A percentile compares a stretch with the other conserved stretches of the same genome.
phyloP scores from a whole-genome alignment of 257 asterid species.

The Solanum piurae region DNA sequence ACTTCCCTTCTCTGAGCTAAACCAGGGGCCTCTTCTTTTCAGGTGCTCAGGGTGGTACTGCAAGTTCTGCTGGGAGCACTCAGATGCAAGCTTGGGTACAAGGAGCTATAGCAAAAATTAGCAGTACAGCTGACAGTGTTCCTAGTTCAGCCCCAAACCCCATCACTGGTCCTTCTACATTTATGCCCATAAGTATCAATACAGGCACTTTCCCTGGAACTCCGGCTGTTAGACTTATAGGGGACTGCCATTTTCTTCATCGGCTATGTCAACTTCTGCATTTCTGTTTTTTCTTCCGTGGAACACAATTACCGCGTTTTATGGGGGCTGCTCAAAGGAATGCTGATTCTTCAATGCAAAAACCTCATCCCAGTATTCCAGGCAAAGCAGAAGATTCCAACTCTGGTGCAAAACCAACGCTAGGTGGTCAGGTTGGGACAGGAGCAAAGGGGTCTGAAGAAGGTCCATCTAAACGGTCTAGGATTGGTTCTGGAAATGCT shows the following conservation, averaged over 20 bases:
- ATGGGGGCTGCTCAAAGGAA: conserved; percentile 66
- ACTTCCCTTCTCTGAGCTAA: background rate
- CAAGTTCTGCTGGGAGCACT: conserved; percentile 84
- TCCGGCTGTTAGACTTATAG: conserved; percentile 97
- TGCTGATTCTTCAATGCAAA: conserved; percentile 62
- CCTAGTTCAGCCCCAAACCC: conserved; percentile 85
- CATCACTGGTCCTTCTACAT: conserved; percentile 74
- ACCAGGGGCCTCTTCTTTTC: conserved; percentile 5
- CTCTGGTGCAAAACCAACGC: conserved; percentile 51
- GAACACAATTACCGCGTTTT: conserved; percentile 71
- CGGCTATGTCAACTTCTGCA: conserved; percentile 93
- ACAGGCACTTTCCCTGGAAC: conserved; percentile 99
- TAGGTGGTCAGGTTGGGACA: conserved; percentile 46
- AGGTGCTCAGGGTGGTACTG: conserved; percentile 68
- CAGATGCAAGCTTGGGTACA: conserved; percentile 99
- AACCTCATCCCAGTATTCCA: conserved; percentile 49
- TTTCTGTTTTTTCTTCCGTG: conserved; percentile 89
- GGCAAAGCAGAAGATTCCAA: conserved; percentile 69
- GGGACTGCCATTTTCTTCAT: conserved; percentile 97
- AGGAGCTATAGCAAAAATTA: conserved; percentile 97
- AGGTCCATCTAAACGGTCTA: conserved; percentile 76
- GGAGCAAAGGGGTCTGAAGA: conserved; percentile 81
- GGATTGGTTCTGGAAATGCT: conserved; percentile 97
- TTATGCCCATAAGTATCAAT: conserved; percentile 92
- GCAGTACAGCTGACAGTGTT: conserved; percentile 69